Evolutionary conservation across 2,329 filamentous ascomycete genomes (phyloP), one percentile per base, ranked within the genome.

Genomic region (Fusarium palustre): DNA sequence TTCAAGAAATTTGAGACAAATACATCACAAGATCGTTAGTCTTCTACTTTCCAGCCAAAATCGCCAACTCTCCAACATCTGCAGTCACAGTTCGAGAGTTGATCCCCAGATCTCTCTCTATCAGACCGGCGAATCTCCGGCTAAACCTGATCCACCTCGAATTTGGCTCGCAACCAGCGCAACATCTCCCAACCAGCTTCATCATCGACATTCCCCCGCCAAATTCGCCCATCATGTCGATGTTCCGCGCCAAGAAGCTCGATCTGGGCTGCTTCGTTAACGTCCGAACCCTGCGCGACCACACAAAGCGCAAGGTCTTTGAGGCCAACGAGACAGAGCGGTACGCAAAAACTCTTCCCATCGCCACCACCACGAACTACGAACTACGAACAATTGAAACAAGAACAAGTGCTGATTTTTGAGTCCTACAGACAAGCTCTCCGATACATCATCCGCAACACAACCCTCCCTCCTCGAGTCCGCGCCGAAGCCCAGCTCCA

Each of bases 291-390:
- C 91, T 99, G 78, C 93, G 96, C 75, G 96, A 99, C 81, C 93
- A 98, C 83, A 94, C 94, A 57, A 99, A 98, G 88, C 92, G 96
- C 76, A 95, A 97, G 83, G 92, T 94, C 62, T 97, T 94, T 76
- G 92, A 91, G 77, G 86, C 93, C 78, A 85, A 91, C 77, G 96
- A 99, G 84, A 89, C 94, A 7, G 92, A 97, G 82, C 91, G 95
- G 94, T 97, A 84, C 68, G 80, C 69, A 70, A 73, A 46, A 69
- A 57, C 59, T 69, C 68, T 71, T 48, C 36, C 43, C 15, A 30
- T 28, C 28, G 28, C 33, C 18, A 58, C 12, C 6, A 50, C 25
- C 2, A 20, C 24, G 18, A 28, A 24, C 25, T 8, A 43, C 28
- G 10, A 30, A 11, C 28, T 1, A 30, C 28, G 28, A 30, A 25